These are phyloP conservation scores for Coffea humblotiana DNA, from an alignment of 305 asterid species.

Conservation along the genomic window DNA sequence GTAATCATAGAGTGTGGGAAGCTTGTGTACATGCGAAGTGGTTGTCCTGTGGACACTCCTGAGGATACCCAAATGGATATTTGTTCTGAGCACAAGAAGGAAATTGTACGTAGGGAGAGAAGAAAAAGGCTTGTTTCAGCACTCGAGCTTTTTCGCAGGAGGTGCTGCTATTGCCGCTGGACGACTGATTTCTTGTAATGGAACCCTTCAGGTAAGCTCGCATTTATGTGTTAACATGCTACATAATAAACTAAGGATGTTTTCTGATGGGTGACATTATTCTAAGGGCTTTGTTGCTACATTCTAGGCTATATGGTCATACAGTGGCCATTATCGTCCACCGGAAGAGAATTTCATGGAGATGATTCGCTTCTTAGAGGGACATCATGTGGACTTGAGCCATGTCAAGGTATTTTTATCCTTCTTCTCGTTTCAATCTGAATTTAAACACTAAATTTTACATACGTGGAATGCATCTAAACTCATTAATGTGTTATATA, in stretches of 20 bases:
- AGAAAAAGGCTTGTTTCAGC: constrained; percentile 63
- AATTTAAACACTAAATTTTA: too few species aligned
- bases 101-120: constrained; percentile 57
- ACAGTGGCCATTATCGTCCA: constrained; percentile 47
- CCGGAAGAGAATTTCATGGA: constrained; percentile 32
- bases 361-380: constrained; percentile 27
- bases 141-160: constrained; percentile 74
- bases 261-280: not conserved
- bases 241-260: too few species aligned
- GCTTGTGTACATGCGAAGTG: constrained; percentile 17
- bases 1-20: constrained; percentile 42
- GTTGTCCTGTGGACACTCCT: constrained; percentile 27
- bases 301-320: constrained; percentile 38
- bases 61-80: constrained; percentile 63
- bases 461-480: not conserved
- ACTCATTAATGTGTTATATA: too few species aligned
- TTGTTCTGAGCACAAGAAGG: constrained; percentile 52
- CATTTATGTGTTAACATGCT: not conserved
- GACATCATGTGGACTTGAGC: constrained; percentile 27
- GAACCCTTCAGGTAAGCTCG: constrained; percentile 51
- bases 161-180: constrained; percentile 67
- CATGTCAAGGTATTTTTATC: constrained; percentile 24
- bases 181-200: constrained; percentile 46
- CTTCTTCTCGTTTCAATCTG: not conserved
- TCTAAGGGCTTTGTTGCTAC: not conserved